phyloP scores from a whole-genome alignment of 1,284 basidiomycete genomes.

The Athelia psychrophila region DNA sequence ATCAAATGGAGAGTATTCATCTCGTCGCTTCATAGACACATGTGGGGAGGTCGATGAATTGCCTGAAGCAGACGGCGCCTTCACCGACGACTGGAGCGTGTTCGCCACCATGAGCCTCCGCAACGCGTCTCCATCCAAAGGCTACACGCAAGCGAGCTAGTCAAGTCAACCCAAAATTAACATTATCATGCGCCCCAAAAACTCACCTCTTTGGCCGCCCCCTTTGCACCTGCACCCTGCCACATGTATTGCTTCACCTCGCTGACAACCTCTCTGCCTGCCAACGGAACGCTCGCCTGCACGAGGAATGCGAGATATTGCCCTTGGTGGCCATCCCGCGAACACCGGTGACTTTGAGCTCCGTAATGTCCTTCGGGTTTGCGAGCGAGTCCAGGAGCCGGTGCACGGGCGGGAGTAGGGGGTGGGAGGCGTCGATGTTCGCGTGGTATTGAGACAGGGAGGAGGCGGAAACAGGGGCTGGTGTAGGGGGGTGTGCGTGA shows the following conservation, averaged over 20 bases:
- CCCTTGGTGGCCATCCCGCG: slow-evolving; percentile 92
- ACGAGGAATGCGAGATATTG: slow-evolving; percentile 84
- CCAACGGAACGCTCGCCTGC: slow-evolving; percentile 75
- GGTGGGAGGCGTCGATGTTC: slow-evolving; percentile 51
- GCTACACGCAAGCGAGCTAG: slow-evolving; percentile 31
- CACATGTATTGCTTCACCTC: slow-evolving; percentile 12
- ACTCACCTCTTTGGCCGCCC: slow-evolving; percentile 35
- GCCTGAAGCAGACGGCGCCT: slow-evolving; percentile 47
- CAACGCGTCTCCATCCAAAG: slow-evolving; percentile 69
- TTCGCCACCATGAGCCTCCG: slow-evolving; percentile 71
- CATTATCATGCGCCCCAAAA: slow-evolving; percentile 10
- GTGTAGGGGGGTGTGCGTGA: slow-evolving; percentile 20
- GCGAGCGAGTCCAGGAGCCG: slow-evolving; percentile 45
- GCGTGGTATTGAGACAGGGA: slow-evolving; percentile 31
- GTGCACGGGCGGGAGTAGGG: slow-evolving; percentile 76
- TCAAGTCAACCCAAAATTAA: slow-evolving; percentile 9
- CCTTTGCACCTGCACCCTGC: slow-evolving; percentile 19
- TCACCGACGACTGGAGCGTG: slow-evolving; percentile 61
- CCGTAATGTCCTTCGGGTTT: slow-evolving; percentile 54
- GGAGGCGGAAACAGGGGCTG: slow-evolving; percentile 23
- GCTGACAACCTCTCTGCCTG: slow-evolving; percentile 31
- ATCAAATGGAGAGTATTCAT: no score
- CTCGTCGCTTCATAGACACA: slow-evolving; percentile 25
- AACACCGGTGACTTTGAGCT: slow-evolving; percentile 76
- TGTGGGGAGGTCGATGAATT: slow-evolving; percentile 22